These are phyloP conservation scores for Daldinia sp. DNA, from an alignment of 2,329 filamentous ascomycete genomes.

Conservation along the genomic window DNA sequence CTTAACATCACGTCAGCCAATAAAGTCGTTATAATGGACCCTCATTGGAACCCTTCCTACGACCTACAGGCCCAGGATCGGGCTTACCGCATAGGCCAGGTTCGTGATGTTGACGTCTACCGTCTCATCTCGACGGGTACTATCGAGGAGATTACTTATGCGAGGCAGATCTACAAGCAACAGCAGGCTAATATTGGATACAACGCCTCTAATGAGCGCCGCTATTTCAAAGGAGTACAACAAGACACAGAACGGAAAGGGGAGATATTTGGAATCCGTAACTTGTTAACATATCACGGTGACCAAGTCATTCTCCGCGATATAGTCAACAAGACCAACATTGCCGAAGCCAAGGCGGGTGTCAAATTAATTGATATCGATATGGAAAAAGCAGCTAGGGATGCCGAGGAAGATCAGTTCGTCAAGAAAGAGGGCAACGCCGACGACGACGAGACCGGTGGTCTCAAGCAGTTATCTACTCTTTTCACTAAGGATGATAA, in stretches of 20 bases:
- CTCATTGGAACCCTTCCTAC: constrained; percentile 96
- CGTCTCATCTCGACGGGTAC: constrained; percentile 89
- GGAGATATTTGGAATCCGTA: constrained; percentile 90
- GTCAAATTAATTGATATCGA: constrained; percentile 82
- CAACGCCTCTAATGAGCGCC: constrained; percentile 86
- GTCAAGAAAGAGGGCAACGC: constrained; percentile 57
- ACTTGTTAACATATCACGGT: constrained; percentile 83
- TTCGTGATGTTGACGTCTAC: constrained; percentile 93
- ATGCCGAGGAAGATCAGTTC: constrained; percentile 56
- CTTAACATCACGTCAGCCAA: constrained; percentile 98
- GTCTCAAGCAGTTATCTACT: constrained; percentile 76
- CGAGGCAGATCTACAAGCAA: constrained; percentile 97
- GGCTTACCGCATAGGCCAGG: constrained; percentile 94
- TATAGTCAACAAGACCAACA: constrained; percentile 98
- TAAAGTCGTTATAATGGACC: constrained; percentile 96
- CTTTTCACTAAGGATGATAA: constrained; percentile 60
- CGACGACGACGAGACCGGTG: constrained; percentile 69
- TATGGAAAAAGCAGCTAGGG: constrained; percentile 66
- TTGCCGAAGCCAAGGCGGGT: constrained; percentile 89
- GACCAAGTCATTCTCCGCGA: constrained; percentile 86
- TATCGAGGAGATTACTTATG: constrained; percentile 97
- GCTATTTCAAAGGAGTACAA: constrained; percentile 96
- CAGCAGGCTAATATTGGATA: constrained; percentile 99
- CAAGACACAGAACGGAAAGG: constrained; percentile 83
- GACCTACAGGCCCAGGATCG: constrained; percentile 96